Conservation (phyloP, 1,284 basidiomycete genomes). For the Cryptococcus floricola region DNA sequence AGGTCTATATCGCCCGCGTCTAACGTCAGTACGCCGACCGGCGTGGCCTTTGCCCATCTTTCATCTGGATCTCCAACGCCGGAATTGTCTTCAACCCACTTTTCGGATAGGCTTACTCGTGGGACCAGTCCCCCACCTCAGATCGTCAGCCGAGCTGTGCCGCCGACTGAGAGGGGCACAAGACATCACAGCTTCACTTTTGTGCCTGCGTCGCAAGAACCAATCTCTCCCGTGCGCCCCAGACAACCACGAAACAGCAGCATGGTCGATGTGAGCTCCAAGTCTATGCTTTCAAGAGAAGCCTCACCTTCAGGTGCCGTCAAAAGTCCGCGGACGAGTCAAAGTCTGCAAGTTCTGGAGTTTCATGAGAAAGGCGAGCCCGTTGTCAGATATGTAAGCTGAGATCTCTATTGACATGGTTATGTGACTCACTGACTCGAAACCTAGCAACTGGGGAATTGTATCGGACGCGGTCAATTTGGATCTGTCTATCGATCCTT, state of each 20-base stretch:
- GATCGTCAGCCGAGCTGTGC: too few species aligned
- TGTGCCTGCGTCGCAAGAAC: too few species aligned
- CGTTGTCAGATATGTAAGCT: conserved; percentile 75
- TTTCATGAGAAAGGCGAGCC: conserved; percentile 76
- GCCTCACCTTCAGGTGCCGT: conserved; percentile 33
- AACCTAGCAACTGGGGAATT: conserved; percentile 83
- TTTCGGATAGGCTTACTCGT: too few species aligned
- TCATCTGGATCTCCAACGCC: neutral
- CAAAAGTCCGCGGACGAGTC: conserved; percentile 53
- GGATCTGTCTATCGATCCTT: conserved; percentile 91
- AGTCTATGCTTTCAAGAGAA: conserved; percentile 22
- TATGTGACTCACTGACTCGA: conserved; percentile 8
- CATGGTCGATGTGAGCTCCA: conserved; percentile 32
- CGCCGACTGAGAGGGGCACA: too few species aligned
- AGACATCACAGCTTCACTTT: too few species aligned
- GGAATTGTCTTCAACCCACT: too few species aligned
- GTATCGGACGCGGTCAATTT: conserved; percentile 93
- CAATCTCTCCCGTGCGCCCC: neutral
- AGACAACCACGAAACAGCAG: conserved; percentile 29
- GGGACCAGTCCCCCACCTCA: too few species aligned
- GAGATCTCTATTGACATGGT: neutral
- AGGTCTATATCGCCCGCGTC: conserved; percentile 29
- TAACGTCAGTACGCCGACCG: conserved; percentile 7
- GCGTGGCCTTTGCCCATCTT: conserved; percentile 4
- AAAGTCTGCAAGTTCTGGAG: conserved; percentile 69